Base-by-base conservation (phyloP, 2,329 filamentous ascomycete species). In the Curvularia hawaiiensis region DNA sequence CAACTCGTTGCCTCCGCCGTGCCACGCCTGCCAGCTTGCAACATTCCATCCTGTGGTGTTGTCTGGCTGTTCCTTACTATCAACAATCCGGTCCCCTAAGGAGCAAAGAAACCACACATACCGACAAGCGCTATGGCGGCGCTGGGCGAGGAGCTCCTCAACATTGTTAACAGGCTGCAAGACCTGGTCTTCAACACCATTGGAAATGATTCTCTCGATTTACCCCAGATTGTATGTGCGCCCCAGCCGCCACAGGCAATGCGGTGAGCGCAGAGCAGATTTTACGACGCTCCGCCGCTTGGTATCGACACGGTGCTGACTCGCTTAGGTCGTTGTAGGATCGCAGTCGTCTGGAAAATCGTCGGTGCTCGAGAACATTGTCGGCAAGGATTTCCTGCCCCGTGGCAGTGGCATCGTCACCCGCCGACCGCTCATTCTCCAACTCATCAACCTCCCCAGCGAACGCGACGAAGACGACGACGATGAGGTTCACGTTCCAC, bases 101-200 rank as follows among this genome's bases (percentile, higher is more conserved):
- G 62, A 66, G 60, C 54, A 60, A 54, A 55, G 51, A 50, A 51
- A 53, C 61, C 50, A 50, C 60, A 63, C 59, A 61, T 51, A 54
- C 59, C 57, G 33, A 59, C 64, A 67, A 69, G 59, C 73, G 63
- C 61, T 56, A 99, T 98, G 95, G 90, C 95, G 76, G 88, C 94
- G 73, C 88, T 99, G 72, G 94, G 95, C 75, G 95, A 99, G 79
- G 93, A 99, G 80, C 83, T 99, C 79, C 87, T 99, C 77, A 88
- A 87, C 69, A 96, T 92, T 65, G 95, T 99, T 81, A 99, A 99
- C 84, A 96, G 96, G 84, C 85, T 99, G 73, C 95, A 99, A 80
- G 95, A 98, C 79, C 82, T 99, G 74, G 95, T 99, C 74, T 99
- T 99, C 84, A 99, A 99, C 82, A 99, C 95, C 68, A 99, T 99